Percentiles rank a stretch among this genome's conserved stretches.
These are phyloP conservation scores for Diplodia sapinea DNA, from an alignment of 2,329 filamentous ascomycete species.

Conservation along the genomic window DNA sequence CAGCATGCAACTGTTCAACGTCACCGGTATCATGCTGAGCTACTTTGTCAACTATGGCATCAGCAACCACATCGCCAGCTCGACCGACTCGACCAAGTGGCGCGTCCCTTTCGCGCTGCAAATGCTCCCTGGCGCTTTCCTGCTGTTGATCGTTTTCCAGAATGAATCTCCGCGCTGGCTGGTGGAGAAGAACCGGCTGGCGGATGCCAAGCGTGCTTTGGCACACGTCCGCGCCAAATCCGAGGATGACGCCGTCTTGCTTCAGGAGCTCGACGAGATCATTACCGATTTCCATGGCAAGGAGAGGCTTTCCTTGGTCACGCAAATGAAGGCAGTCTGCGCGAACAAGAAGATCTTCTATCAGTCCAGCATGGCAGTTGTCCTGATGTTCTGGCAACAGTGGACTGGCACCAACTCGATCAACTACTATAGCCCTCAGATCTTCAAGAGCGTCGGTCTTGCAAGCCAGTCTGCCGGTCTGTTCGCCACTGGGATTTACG, in stretches of 20 bases:
- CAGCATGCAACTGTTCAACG: constrained; percentile 50
- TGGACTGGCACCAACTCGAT: constrained; percentile 41
- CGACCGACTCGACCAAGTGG: constrained; percentile 56
- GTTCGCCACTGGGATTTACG: constrained; percentile 56
- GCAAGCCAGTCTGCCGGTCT: constrained; percentile 47
- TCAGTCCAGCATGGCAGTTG: constrained; percentile 49
- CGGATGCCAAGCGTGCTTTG: constrained; percentile 52
- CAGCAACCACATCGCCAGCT: constrained; percentile 49
- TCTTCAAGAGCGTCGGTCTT: constrained; percentile 52
- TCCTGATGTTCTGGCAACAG: constrained; percentile 54
- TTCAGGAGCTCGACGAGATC: constrained; percentile 52
- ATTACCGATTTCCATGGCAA: constrained; percentile 51
- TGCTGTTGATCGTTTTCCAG: constrained; percentile 57
- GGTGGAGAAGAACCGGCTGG: constrained; percentile 57
- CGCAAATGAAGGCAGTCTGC: constrained; percentile 48
- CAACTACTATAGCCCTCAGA: constrained; percentile 54
- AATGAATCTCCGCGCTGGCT: constrained; percentile 61
- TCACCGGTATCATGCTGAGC: constrained; percentile 55
- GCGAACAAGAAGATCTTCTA: constrained; percentile 50
- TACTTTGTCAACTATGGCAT: constrained; percentile 63
- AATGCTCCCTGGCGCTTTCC: constrained; percentile 58
- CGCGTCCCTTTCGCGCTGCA: constrained; percentile 60
- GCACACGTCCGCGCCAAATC: constrained; percentile 47
- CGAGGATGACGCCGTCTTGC: constrained; percentile 45
- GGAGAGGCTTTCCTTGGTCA: constrained; percentile 48